A percentile compares a stretch with the other conserved stretches of the same genome.
These are phyloP conservation scores for Nissolia schottii DNA, from an alignment of 306 rosid genomes.

Conservation along the genomic window DNA sequence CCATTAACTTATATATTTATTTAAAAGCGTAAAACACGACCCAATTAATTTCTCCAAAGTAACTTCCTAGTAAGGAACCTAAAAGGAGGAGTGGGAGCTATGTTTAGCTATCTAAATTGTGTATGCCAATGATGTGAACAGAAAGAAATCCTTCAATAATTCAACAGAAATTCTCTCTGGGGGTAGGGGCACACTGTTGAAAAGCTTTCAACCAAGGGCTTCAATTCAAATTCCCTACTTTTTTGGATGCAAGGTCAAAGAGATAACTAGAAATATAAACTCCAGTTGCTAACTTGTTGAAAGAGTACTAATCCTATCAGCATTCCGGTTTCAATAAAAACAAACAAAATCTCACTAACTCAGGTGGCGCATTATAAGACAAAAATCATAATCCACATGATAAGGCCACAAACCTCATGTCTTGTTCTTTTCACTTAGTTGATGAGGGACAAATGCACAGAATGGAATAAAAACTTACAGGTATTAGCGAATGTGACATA, in stretches of 20 bases:
- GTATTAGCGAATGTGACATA: constrained; percentile 7
- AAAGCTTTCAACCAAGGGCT: background rate
- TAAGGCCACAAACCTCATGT: background rate
- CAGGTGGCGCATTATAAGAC: background rate
- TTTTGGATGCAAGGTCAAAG: background rate
- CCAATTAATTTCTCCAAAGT: too few species aligned
- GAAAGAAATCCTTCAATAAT: background rate
- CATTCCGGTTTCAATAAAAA: background rate
- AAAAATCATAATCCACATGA: background rate
- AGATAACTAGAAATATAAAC: background rate
- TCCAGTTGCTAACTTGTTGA: background rate
- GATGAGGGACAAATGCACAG: constrained; percentile 19
- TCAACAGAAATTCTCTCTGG: background rate
- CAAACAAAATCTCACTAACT: background rate
- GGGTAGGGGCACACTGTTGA: background rate
- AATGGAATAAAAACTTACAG: constrained; percentile 17
- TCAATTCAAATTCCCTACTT: background rate
- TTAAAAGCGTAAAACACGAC: background rate
- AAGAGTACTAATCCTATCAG: background rate
- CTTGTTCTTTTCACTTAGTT: constrained; percentile 20
- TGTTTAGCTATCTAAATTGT: background rate
- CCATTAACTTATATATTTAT: background rate
- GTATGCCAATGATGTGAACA: background rate
- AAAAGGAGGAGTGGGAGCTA: background rate
- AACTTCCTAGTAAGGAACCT: too few species aligned